Evolutionary conservation across 345 rosid species (phyloP).

Genomic region (Litchi chinensis): DNA sequence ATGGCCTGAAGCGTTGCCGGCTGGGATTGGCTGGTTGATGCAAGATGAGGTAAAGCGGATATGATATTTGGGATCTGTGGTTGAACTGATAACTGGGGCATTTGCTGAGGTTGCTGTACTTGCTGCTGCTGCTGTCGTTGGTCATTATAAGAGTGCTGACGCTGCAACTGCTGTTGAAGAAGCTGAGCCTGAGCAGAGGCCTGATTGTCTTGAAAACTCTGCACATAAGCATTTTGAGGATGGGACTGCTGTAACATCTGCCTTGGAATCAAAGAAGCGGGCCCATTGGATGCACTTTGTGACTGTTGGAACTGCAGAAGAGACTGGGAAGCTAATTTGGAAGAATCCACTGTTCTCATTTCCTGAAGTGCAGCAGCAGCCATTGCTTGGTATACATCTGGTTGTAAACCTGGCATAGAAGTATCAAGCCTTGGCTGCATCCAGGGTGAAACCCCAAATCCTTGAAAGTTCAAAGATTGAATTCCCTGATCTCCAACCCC

Average conservation of each 20-base stretch:
- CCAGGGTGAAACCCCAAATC: slow-evolving; percentile 46
- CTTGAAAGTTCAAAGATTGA: slow-evolving; percentile 45
- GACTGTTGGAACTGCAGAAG: slow-evolving; percentile 43
- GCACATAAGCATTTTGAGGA: slow-evolving; percentile 33
- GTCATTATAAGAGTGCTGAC: slow-evolving; percentile 31
- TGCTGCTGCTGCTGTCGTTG: slow-evolving; percentile 41
- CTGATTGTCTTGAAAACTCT: slow-evolving; percentile 35
- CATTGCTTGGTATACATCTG: slow-evolving; percentile 53
- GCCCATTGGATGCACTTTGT: slow-evolving; percentile 24
- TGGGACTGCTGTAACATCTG: slow-evolving; percentile 41
- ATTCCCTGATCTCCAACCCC: slow-evolving; percentile 47
- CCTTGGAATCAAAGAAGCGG: slow-evolving; percentile 35
- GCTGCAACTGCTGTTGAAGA: slow-evolving; percentile 41
- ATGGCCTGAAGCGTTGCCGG: slow-evolving; percentile 33
- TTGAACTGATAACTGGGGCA: slow-evolving; percentile 30
- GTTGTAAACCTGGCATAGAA: slow-evolving; percentile 38
- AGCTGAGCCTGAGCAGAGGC: slow-evolving; percentile 38
- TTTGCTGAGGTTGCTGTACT: slow-evolving; percentile 35
- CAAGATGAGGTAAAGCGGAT: slow-evolving; percentile 35
- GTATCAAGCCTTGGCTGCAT: slow-evolving; percentile 47
- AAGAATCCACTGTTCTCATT: slow-evolving; percentile 42
- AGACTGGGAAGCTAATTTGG: slow-evolving; percentile 40
- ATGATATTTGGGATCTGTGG: slow-evolving; percentile 32
- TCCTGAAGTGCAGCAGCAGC: slow-evolving; percentile 54
- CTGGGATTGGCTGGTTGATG: slow-evolving; percentile 33